A percentile compares a stretch with the other conserved stretches of the same genome.
These are phyloP conservation scores for Pseudocohnilembus persalinus DNA, from an alignment of 169 alveolate species.

Conservation along the genomic window DNA sequence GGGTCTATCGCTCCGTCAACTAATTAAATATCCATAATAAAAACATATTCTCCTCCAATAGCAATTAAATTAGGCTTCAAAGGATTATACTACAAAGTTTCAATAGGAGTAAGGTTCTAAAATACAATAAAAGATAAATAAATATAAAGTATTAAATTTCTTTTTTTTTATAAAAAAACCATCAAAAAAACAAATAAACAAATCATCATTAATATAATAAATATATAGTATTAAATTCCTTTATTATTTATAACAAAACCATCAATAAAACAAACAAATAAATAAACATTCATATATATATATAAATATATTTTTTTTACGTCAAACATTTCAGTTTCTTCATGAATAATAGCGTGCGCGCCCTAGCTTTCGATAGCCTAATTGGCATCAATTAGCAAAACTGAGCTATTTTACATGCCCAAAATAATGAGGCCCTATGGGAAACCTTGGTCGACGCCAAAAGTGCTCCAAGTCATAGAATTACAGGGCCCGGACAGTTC, in stretches of 20 bases:
- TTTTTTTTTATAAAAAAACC: background rate
- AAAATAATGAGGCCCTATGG: background rate
- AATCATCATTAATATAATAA: background rate
- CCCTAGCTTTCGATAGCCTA: no score
- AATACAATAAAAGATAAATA: background rate
- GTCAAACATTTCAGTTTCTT: background rate
- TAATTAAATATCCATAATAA: slow-evolving; percentile 66
- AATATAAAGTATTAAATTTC: no score
- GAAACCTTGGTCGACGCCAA: background rate
- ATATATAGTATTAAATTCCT: background rate
- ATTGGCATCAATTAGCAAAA: background rate
- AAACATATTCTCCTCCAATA: slow-evolving; percentile 76
- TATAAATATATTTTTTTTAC: no score
- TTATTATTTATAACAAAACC: background rate
- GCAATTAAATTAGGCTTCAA: slow-evolving; percentile 75
- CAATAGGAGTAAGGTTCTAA: slow-evolving; percentile 29
- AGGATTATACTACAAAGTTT: slow-evolving; percentile 73
- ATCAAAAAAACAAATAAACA: no score
- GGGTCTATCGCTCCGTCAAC: slow-evolving; percentile 55
- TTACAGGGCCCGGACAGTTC: background rate
- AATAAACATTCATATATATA: no score
- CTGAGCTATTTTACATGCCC: background rate
- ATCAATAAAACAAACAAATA: no score
- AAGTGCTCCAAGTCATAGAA: background rate
- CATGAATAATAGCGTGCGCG: background rate